Evolutionary conservation across 306 rosid species (phyloP).

Genomic region (Prunus padus): DNA sequence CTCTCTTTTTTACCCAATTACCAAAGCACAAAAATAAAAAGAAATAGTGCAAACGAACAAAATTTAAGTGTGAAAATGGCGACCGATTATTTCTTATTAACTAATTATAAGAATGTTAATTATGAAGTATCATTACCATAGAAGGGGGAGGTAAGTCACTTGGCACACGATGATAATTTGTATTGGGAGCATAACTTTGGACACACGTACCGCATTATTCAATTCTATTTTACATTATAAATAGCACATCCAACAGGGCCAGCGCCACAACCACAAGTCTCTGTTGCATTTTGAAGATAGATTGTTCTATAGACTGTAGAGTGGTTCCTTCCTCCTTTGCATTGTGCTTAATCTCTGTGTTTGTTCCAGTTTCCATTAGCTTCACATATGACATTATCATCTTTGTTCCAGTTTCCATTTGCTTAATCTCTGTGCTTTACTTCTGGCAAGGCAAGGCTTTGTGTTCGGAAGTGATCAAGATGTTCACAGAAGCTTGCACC

Average conservation of each 20-base stretch:
- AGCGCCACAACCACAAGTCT: background rate
- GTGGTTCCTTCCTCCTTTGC: background rate
- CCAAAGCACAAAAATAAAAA: too few species aligned
- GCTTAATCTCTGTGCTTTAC: background rate
- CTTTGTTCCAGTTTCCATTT: background rate
- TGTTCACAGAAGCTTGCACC: slow-evolving; percentile 21
- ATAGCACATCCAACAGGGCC: background rate
- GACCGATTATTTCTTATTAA: too few species aligned
- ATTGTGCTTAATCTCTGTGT: background rate
- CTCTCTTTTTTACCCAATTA: too few species aligned
- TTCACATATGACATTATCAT: too few species aligned
- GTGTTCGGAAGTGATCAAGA: slow-evolving; percentile 31
- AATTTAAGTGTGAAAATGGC: too few species aligned
- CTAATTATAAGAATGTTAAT: too few species aligned
- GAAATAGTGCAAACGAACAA: too few species aligned
- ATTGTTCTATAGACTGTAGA: background rate
- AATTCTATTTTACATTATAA: background rate
- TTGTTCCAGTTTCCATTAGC: too few species aligned
- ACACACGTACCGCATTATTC: background rate
- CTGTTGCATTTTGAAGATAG: background rate
- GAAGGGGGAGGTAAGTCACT: background rate
- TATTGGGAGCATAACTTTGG: background rate
- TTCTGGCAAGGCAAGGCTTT: background rate
- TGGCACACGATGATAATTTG: background rate
- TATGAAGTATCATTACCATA: too few species aligned